Evolutionary conservation across 2,329 filamentous ascomycete genomes (phyloP), one percentile per base, ranked within the genome.

Genomic region (Zelopaecilomyces penicillatus): DNA sequence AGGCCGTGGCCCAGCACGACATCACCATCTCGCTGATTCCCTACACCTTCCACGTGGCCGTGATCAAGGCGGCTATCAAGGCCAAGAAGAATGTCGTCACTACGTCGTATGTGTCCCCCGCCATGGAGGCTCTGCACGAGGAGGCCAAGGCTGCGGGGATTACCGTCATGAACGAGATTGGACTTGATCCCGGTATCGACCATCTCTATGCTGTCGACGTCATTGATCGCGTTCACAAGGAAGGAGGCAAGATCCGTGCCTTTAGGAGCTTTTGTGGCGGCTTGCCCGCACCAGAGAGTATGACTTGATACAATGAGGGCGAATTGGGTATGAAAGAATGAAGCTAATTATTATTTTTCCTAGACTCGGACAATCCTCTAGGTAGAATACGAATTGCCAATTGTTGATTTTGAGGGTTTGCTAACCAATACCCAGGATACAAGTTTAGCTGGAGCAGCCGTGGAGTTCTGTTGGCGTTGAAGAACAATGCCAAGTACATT

Each of bases 101-200:
- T 47, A 96, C 91, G 30, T 88, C 82, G 53, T 97, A 97, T 63
- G 86, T 95, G 54, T 94, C 87, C 4, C 88, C 88, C 4, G 87
- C 87, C 53, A 96, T 96, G 89, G 68, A 83, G 70, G 91, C 90
- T 72, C 80, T 97, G 41, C 85, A 96, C 59, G 73, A 82, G 57
- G 73, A 84, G 57, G 28, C 28, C 29, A 95, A 95, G 76, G 85
- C 84, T 51, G 91, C 91, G 12, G 90, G 89, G 50, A 96, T 96
- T 63, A 95, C 88, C 8, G 90, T 96, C 62, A 90, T 96, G 85
- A 96, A 97, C 70, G 91, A 97, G 77, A 94, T 95, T 61, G 88
- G 88, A 19, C 27, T 40, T 43, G 82, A 85, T 64, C 82, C 82
- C 29, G 82, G 83, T 61, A 79, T 88, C 53, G 83, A 88, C 62